Conservation (phyloP, 495 filamentous ascomycete species). For the Penicilliopsis zonata region DNA sequence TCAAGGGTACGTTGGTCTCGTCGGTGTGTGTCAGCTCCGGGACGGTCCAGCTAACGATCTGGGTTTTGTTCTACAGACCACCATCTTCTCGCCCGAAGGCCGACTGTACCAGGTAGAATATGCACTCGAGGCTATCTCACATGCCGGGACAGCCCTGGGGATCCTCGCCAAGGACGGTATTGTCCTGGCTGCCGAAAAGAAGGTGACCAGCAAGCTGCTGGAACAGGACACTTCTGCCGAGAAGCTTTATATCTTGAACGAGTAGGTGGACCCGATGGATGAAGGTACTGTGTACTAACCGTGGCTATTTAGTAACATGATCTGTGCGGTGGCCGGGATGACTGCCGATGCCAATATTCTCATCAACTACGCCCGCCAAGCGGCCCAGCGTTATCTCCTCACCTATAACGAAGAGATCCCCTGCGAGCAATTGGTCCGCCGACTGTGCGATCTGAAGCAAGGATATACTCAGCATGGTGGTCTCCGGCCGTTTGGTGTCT, state of each 20-base stretch:
- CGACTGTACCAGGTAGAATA: slow-evolving; percentile 99
- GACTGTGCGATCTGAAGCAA: slow-evolving; percentile 96
- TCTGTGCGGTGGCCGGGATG: slow-evolving; percentile 98
- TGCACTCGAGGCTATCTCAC: slow-evolving; percentile 95
- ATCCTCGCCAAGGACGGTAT: slow-evolving; percentile 97
- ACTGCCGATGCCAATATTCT: slow-evolving; percentile 99
- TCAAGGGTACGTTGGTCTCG: slow-evolving; percentile 57
- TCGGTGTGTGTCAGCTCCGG: slow-evolving; percentile 11
- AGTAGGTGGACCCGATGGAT: no score
- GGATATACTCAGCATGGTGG: slow-evolving; percentile 98
- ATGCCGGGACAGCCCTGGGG: slow-evolving; percentile 91
- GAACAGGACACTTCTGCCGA: slow-evolving; percentile 99
- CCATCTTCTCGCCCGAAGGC: slow-evolving; percentile 98
- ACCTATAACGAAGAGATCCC: slow-evolving; percentile 99
- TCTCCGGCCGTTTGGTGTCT: slow-evolving; percentile 94
- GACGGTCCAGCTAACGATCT: slow-evolving; percentile 36
- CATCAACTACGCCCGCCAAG: slow-evolving; percentile 97
- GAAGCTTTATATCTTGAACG: slow-evolving; percentile 98
- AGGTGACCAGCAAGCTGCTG: slow-evolving; percentile 97
- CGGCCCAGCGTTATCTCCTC: slow-evolving; percentile 89
- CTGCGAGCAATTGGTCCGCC: slow-evolving; percentile 95
- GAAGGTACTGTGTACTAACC: no score
- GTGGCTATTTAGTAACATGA: slow-evolving; percentile 73
- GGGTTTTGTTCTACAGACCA: slow-evolving; percentile 56
- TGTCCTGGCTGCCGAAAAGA: slow-evolving; percentile 95